These are phyloP conservation scores for Colletotrichum horii DNA, from an alignment of 2,329 filamentous ascomycete species.

Conservation along the genomic window DNA sequence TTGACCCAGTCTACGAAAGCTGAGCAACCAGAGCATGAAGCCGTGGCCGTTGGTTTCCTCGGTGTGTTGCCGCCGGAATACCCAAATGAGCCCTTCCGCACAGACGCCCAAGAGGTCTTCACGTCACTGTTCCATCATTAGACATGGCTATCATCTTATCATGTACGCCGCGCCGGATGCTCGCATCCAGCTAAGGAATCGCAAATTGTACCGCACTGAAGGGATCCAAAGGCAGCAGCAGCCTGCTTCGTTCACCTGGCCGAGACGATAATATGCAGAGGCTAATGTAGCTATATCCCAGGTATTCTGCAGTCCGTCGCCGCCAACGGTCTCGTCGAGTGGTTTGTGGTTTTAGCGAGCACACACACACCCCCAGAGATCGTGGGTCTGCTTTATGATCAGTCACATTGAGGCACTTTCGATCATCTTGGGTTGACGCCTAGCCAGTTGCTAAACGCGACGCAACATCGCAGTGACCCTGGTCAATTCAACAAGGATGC, in stretches of 20 bases:
- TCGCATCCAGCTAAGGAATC: background rate
- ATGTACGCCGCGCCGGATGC: background rate
- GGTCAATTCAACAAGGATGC: background rate
- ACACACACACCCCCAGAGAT: background rate
- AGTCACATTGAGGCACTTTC: conserved; percentile 11
- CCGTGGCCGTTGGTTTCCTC: background rate
- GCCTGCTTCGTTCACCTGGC: background rate
- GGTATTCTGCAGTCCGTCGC: background rate
- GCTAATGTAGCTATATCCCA: background rate
- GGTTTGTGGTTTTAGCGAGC: background rate
- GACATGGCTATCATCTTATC: background rate
- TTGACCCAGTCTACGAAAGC: background rate
- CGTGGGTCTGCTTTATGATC: background rate
- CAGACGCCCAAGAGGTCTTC: background rate
- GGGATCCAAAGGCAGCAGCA: background rate
- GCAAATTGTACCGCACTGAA: background rate
- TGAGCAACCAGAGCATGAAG: background rate
- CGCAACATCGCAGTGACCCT: background rate
- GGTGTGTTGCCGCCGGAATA: background rate
- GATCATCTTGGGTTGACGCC: background rate
- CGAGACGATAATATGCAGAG: background rate
- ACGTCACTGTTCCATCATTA: background rate
- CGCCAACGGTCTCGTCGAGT: background rate
- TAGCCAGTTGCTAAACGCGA: background rate
- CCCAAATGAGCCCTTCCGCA: background rate